phyloP scores from a whole-genome alignment of 202 grass and related monocot genomes.

The Bolboschoenoplectus hybrid region DNA sequence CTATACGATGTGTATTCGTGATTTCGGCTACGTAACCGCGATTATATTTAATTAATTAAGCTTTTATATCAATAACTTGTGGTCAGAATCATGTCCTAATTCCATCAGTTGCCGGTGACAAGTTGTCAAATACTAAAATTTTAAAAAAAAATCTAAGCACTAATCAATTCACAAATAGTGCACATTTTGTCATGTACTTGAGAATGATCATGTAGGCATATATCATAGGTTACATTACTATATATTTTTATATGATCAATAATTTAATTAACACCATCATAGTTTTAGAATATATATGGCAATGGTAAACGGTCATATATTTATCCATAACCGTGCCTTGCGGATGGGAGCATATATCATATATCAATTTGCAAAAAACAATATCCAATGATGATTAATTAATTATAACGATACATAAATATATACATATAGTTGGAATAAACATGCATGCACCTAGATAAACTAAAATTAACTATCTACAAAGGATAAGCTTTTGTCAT shows the following conservation, averaged over 20 bases:
- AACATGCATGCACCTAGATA: background rate
- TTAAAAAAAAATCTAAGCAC: background rate
- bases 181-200: conserved; percentile 14
- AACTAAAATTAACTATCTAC: background rate
- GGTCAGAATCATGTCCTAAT: conserved; percentile 23
- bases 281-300: background rate
- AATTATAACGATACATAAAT: background rate
- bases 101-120: conserved; percentile 9
- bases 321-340: conserved; percentile 5
- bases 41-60: conserved; percentile 22
- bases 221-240: conserved; percentile 1
- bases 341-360: conserved; percentile 19
- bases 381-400: background rate
- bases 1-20: background rate
- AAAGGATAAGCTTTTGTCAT: conserved; percentile 15
- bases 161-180: conserved; percentile 35
- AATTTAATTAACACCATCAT: background rate
- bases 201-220: background rate
- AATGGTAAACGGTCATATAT: conserved; percentile 11
- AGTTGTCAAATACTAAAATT: conserved; percentile 19
- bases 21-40: background rate
- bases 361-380: conserved; percentile 7
- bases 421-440: background rate
- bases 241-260: background rate
- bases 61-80: background rate